Conservation (phyloP, 495 filamentous ascomycete species). For the Entonaema liquescens region DNA sequence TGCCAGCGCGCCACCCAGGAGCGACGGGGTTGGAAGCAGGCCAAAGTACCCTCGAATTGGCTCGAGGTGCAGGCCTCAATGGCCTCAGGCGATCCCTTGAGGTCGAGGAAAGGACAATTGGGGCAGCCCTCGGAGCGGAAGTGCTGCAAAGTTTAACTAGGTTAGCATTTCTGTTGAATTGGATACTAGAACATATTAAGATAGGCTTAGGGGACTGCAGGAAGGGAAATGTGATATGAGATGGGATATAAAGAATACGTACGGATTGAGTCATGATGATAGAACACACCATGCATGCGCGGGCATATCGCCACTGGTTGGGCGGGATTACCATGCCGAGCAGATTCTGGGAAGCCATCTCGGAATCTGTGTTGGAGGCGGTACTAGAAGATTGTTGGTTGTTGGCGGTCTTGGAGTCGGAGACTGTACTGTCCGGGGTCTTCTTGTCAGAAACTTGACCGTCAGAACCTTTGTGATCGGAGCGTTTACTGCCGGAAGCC, state of each 20-base stretch:
- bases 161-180: neutral
- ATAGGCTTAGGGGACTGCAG: neutral
- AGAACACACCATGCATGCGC: conserved; percentile 98
- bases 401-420: neutral
- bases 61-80: conserved; percentile 94
- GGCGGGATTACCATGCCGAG: conserved; percentile 58
- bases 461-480: neutral
- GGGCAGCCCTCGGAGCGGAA: conserved; percentile 89
- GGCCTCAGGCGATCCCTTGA: conserved; percentile 77
- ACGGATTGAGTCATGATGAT: conserved; percentile 83
- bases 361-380: too few relatives aligned
- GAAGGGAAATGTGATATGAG: conserved; percentile 9
- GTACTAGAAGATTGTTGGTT: neutral
- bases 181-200: neutral
- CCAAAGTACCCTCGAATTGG: conserved; percentile 90
- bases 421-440: neutral
- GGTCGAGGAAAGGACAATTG: conserved; percentile 90
- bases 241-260: conserved; percentile 41
- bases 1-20: conserved; percentile 97
- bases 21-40: conserved; percentile 74
- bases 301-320: conserved; percentile 78
- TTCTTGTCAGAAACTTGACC: neutral
- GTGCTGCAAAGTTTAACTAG: conserved; percentile 58
- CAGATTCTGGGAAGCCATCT: neutral
- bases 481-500: neutral